Evolutionary conservation across 2,329 filamentous ascomycete species (phyloP), one percentile per base, ranked within the genome.

Genomic region (Ilyonectria sp.): DNA sequence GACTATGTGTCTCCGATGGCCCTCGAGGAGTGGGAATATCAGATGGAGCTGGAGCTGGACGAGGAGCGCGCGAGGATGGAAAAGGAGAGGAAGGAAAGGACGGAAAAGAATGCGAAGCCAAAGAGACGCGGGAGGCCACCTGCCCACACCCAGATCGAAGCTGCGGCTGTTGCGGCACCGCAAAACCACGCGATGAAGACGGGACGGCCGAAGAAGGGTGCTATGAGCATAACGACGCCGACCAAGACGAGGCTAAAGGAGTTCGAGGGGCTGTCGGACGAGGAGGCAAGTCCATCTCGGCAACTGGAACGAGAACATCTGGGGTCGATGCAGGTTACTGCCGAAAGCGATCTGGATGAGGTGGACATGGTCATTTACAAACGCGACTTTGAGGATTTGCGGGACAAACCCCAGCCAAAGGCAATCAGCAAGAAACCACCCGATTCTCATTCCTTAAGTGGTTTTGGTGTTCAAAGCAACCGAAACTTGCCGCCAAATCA

Each of bases 1-100:
- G 85, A 91, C 35, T 91, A 90, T 68, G 88, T 91, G 8, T 90
- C 89, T 0, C 85, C 86, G 2, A 79, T 82, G 11, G 83, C 82
- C 10, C 71, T 90, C 3, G 90, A 92, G 74, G 82, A 88, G 0
- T 92, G 85, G 81, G 89, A 90, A 69, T 85, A 82, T 60, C 75
- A 80, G 2, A 78, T 82, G 15, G 82, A 83, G 56, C 78, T 84
- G 23, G 79, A 83, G 63, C 76, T 82, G 21, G 84, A 86, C n/a
- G 75, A 80, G 52, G 80, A 83, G 44, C 79, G 80, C 33, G 67
- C 70, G 9, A 73, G 74, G 23, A 63, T 75, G 21, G 76, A 72
- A 26, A 60, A 76, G 37, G 75, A 78, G 17, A 74, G 74, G 50
- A 60, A 76, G 37, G 75, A 78, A 17, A 74, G 74, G 50, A 65